phyloP scores from a whole-genome alignment of 805 yeast species.

The Candida alai region DNA sequence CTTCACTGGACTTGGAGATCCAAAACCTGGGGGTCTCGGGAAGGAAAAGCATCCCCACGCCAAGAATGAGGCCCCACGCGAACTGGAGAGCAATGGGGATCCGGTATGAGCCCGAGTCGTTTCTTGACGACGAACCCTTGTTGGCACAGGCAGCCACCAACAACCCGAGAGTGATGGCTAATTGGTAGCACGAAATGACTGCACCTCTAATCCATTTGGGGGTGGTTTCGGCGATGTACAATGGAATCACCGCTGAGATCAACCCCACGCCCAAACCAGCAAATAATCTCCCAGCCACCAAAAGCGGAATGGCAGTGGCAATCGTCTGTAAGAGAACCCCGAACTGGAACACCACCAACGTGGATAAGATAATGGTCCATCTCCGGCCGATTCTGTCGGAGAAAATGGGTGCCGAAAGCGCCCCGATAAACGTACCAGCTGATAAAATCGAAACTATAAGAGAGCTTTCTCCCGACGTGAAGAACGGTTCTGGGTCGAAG shows the following conservation, averaged over 20 bases:
- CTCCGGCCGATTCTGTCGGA: slow-evolving; percentile 39
- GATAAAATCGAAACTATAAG: slow-evolving; percentile 28
- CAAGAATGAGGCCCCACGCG: slow-evolving; percentile 31
- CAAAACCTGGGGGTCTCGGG: slow-evolving; percentile 41
- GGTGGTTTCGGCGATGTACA: slow-evolving; percentile 38
- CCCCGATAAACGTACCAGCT: slow-evolving; percentile 41
- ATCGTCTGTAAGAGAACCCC: slow-evolving; percentile 39
- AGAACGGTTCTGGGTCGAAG: slow-evolving; percentile 6
- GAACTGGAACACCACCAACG: slow-evolving; percentile 32
- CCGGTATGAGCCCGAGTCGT: slow-evolving; percentile 38
- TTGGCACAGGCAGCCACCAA: slow-evolving; percentile 36
- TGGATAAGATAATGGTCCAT: slow-evolving; percentile 31
- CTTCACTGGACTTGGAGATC: slow-evolving; percentile 23
- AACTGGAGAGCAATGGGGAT: slow-evolving; percentile 40
- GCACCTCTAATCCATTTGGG: slow-evolving; percentile 45
- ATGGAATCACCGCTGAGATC: slow-evolving; percentile 35
- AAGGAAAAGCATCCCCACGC: slow-evolving; percentile 28
- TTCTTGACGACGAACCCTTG: slow-evolving; percentile 31
- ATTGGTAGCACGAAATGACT: slow-evolving; percentile 37
- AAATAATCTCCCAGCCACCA: slow-evolving; percentile 36
- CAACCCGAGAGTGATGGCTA: slow-evolving; percentile 38
- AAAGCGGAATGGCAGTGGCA: slow-evolving; percentile 30
- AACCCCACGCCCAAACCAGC: slow-evolving; percentile 43
- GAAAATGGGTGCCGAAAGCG: slow-evolving; percentile 33
- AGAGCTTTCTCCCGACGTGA: slow-evolving; percentile 21